Evolutionary conservation across 129 eudicot genomes (phyloP), one percentile per base, ranked within the genome.

Genomic region (Flaveria brownii): DNA sequence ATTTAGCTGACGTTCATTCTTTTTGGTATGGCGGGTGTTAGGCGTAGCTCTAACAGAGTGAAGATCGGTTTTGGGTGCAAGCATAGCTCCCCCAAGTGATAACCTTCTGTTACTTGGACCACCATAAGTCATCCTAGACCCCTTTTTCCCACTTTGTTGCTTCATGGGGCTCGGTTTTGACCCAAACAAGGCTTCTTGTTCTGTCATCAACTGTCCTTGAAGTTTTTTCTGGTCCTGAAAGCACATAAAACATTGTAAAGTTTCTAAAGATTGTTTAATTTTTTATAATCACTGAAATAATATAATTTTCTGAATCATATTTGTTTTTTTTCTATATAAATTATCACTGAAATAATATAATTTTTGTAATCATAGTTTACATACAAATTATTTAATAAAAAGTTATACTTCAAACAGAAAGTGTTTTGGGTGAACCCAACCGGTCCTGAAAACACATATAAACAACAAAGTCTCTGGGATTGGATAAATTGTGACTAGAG

Each of bases 141-240:
- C 89, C 80, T 89, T 91, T 85, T 91, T 94, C 16, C 79, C 90
- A 84, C 79, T 85, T 70, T 82, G 92, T 72, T 71, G 81, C 80
- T 95, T 95, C 88, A 89, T 64, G 22, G 99, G 99, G 79, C 99
- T 95, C 16, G 97, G 99, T 75, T 95, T 95, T 66, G 99, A 91
- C 80, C 99, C 97, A 75, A 87, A 94, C 69, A 89, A 78, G 52
- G 83, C 92, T 83, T 95, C 99, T 77, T 95, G 99, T 81, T 89
- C 99, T 51, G 97, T 86, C 42, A 87, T 83, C 74, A 95, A 78
- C 59, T 91, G 99, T 81, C 94, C 99, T 70, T 95, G 94, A 74
- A 87, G 90, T 82, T 91, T 95, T 87, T 91, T 95, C 81, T 91
- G 95, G 69, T 95, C 99, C 99, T 95, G 13, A 68, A 63, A 52